phyloP scores from a whole-genome alignment of 2,329 filamentous ascomycete species.

The Aplosporella prunicola region DNA sequence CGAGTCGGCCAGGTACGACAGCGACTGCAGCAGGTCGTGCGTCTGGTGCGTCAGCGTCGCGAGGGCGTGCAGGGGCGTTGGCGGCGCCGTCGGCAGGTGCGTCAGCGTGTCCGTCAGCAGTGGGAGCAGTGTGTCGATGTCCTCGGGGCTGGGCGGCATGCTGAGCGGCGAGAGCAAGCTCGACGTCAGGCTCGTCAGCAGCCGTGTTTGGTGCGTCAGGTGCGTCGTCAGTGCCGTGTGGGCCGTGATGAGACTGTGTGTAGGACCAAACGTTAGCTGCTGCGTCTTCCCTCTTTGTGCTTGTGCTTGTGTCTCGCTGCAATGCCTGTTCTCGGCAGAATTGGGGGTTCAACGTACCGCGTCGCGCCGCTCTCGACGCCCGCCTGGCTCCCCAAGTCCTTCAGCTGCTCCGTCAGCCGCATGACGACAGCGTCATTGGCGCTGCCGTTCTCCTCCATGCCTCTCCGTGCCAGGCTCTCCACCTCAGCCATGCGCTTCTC shows the following conservation, averaged over 20 bases:
- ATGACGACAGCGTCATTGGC: constrained; percentile 57
- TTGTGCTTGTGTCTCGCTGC: too few relatives aligned
- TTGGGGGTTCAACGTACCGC: constrained; percentile 40
- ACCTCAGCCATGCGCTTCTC: constrained; percentile 63
- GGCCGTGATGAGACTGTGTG: constrained; percentile 58
- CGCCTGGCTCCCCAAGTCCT: constrained; percentile 63
- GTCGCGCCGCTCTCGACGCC: constrained; percentile 63
- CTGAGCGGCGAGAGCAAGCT: constrained; percentile 61
- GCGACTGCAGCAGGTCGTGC: constrained; percentile 62
- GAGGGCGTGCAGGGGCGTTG: constrained; percentile 56
- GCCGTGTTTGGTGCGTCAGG: constrained; percentile 63
- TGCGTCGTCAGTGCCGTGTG: constrained; percentile 68
- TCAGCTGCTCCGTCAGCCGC: constrained; percentile 59
- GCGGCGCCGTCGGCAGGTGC: constrained; percentile 56
- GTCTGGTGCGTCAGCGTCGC: constrained; percentile 58
- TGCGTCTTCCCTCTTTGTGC: too few relatives aligned
- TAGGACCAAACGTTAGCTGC: background rate
- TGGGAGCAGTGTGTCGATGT: constrained; percentile 60
- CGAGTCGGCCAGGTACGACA: constrained; percentile 81
- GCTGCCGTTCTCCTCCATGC: constrained; percentile 56
- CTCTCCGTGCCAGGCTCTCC: constrained; percentile 55
- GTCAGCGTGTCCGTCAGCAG: constrained; percentile 56
- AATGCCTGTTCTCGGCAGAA: background rate
- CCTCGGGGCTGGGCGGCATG: constrained; percentile 52
- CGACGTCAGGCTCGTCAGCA: constrained; percentile 64